phyloP scores from a whole-genome alignment of 2,329 filamentous ascomycete genomes.

The Monosporascus cannonballus region DNA sequence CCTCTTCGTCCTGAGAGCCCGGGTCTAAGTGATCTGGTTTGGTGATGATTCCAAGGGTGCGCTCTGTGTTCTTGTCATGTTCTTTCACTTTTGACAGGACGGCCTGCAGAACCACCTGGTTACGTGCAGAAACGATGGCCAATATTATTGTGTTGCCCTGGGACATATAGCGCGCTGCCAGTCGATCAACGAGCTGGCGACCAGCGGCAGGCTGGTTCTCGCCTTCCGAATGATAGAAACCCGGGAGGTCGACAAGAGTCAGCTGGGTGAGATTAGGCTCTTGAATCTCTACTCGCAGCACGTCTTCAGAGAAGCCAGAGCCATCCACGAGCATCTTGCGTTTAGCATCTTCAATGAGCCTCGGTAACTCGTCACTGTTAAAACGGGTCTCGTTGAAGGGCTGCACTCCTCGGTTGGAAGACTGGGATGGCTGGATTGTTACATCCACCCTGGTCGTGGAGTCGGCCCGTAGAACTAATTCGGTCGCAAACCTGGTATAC shows the following conservation, averaged over 20 bases:
- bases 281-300: slow-evolving; percentile 39
- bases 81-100: slow-evolving; percentile 39
- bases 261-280: slow-evolving; percentile 38
- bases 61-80: slow-evolving; percentile 35
- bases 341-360: slow-evolving; percentile 47
- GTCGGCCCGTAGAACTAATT: slow-evolving; percentile 46
- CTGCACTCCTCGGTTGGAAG: slow-evolving; percentile 9
- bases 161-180: slow-evolving; percentile 49
- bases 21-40: slow-evolving; percentile 42
- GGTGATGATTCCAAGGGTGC: slow-evolving; percentile 53
- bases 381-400: slow-evolving; percentile 29
- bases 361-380: slow-evolving; percentile 33
- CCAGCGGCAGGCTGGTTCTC: slow-evolving; percentile 25
- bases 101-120: slow-evolving; percentile 44
- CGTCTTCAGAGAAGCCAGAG: slow-evolving; percentile 36
- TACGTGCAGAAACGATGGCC: slow-evolving; percentile 43
- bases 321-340: slow-evolving; percentile 33
- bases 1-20: slow-evolving; percentile 32
- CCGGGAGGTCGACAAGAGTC: slow-evolving; percentile 51
- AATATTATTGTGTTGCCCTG: slow-evolving; percentile 53
- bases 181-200: slow-evolving; percentile 26
- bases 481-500: slow-evolving; percentile 57
- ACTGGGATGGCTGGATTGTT: slow-evolving; percentile 28
- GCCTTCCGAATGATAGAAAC: slow-evolving; percentile 30
- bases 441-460: slow-evolving; percentile 31